Percentiles rank a stretch among this genome's conserved stretches.
Conservation (phyloP, 192 early-diverging fungal species). For the Coemansia biformis region DNA sequence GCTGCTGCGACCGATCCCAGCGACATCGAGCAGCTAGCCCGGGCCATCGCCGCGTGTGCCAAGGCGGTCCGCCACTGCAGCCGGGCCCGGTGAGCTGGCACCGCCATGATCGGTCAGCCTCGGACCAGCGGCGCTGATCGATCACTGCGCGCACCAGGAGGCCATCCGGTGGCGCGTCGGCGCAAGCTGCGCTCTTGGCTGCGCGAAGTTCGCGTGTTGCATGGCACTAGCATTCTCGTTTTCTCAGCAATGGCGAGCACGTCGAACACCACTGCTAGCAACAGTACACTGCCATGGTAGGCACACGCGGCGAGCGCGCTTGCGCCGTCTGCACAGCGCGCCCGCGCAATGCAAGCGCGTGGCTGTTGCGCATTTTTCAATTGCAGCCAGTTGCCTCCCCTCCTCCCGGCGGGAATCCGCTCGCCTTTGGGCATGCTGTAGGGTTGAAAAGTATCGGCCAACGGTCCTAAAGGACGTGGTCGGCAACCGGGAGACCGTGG, state of each 20-base stretch:
- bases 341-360: not conserved
- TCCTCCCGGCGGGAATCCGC: no score
- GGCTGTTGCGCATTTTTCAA: no score
- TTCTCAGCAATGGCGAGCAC: conserved; percentile 6
- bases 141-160: no score
- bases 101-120: no score
- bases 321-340: not conserved
- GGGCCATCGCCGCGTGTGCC: conserved; percentile 23
- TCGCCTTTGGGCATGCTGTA: no score
- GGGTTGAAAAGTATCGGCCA: conserved; percentile 93
- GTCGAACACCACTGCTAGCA: conserved; percentile 10
- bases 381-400: no score
- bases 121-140: no score
- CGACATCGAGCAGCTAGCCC: conserved; percentile 17
- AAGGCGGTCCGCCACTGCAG: conserved; percentile 17
- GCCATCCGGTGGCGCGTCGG: no score
- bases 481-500: conserved; percentile 89
- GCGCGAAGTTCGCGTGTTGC: no score
- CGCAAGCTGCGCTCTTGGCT: no score
- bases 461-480: conserved; percentile 80
- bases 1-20: conserved; percentile 9
- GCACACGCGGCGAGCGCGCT: not conserved
- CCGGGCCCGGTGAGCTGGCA: not conserved
- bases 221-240: no score
- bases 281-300: conserved; percentile 44